These are phyloP conservation scores for Aspergillus oerlinghausenensis DNA, from an alignment of 2,329 filamentous ascomycete genomes.

Conservation along the genomic window DNA sequence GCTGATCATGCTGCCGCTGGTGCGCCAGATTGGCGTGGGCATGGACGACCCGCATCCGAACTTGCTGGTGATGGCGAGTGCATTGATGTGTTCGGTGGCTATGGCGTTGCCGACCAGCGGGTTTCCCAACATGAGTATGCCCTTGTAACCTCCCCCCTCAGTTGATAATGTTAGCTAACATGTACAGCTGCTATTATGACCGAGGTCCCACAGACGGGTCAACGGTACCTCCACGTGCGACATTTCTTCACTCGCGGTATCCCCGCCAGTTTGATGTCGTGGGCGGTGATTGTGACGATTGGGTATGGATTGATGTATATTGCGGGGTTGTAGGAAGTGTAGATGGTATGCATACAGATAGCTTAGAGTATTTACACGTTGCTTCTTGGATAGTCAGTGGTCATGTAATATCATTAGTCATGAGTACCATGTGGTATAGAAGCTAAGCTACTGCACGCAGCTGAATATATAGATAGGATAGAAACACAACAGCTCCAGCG, in stretches of 20 bases:
- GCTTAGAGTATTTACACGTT: not conserved
- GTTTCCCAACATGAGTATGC: conserved; percentile 99
- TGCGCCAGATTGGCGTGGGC: conserved; percentile 73
- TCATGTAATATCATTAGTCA: not conserved
- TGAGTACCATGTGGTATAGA: not conserved
- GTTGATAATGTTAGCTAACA: conserved; percentile 8
- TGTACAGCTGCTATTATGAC: conserved; percentile 91
- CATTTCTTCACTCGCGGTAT: conserved; percentile 95
- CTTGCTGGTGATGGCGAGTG: conserved; percentile 87
- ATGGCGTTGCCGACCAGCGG: conserved; percentile 96
- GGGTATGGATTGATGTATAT: conserved; percentile 88
- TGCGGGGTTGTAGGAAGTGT: conserved; percentile 48
- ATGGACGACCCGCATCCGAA: conserved; percentile 94
- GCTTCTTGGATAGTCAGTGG: not conserved
- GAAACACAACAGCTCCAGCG: not conserved
- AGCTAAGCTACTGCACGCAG: not conserved
- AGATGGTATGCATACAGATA: not conserved
- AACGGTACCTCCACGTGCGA: conserved; percentile 83
- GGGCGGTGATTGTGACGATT: conserved; percentile 76
- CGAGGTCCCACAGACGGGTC: conserved; percentile 85
- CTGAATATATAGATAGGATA: not conserved
- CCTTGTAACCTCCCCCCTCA: conserved; percentile 7
- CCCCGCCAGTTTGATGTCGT: conserved; percentile 76
- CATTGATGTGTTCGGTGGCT: conserved; percentile 94
- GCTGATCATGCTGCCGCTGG: conserved; percentile 86